Evolutionary conservation across 208 protist species (phyloP).

Genomic region (Borovskyia barvae): DNA sequence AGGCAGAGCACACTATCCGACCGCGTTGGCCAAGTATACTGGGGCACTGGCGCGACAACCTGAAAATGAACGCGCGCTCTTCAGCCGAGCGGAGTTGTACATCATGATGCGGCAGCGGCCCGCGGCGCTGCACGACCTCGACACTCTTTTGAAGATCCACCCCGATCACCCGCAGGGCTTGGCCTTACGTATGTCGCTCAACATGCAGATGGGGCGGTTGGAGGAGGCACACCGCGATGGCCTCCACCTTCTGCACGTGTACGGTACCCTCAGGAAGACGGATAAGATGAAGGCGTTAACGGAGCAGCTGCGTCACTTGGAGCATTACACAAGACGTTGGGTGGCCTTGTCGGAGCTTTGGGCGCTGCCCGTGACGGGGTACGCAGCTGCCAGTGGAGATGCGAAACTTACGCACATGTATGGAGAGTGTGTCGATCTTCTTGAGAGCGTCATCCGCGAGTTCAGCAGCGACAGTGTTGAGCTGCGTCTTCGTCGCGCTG

Average conservation of each 20-base stretch:
- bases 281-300: constrained; percentile 12
- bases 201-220: constrained; percentile 58
- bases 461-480: constrained; percentile 68
- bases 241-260: constrained; percentile 33
- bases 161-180: constrained; percentile 47
- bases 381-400: constrained; percentile 2
- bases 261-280: constrained; percentile 26
- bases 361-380: constrained; percentile 17
- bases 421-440: constrained; percentile 48
- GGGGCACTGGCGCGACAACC: constrained; percentile 60
- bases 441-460: constrained; percentile 58
- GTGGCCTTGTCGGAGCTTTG: constrained; percentile 31
- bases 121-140: constrained; percentile 53
- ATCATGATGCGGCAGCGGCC: constrained; percentile 54
- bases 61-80: constrained; percentile 58
- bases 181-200: constrained; percentile 51
- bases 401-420: constrained; percentile 17
- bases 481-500: constrained; percentile 78
- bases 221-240: constrained; percentile 45
- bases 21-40: constrained; percentile 86
- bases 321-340: constrained; percentile 45
- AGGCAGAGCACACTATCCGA: constrained; percentile 67
- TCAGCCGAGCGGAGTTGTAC: constrained; percentile 77
- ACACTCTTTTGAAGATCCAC: constrained; percentile 42
- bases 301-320: constrained; percentile 35